These are phyloP conservation scores for Vavraia culicis DNA, from an alignment of 371 early-diverging fungal genomes.

Conservation along the genomic window DNA sequence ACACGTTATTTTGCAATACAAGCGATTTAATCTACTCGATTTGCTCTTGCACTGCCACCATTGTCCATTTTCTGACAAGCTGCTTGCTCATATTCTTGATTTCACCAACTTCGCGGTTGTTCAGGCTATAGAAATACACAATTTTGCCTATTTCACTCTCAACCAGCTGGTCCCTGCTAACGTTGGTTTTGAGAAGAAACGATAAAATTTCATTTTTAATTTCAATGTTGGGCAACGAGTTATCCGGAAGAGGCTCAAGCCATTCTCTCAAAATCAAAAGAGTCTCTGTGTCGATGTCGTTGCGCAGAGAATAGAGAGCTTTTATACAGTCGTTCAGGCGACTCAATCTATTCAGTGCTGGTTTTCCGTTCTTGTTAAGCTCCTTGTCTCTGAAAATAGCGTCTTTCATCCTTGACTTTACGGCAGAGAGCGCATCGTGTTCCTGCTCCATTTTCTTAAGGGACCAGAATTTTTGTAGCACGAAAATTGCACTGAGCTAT, in stretches of 20 bases:
- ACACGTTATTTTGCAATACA: no score
- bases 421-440: no score
- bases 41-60: slow-evolving; percentile 13
- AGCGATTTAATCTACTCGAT: no score
- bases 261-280: slow-evolving; percentile 63
- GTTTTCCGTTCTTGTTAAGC: slow-evolving; percentile 18
- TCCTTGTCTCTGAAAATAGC: neutral
- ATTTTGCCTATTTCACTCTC: slow-evolving; percentile 70
- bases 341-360: slow-evolving; percentile 50
- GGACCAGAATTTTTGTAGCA: no score
- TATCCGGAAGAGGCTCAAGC: slow-evolving; percentile 82
- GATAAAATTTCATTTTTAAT: slow-evolving; percentile 62
- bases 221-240: slow-evolving; percentile 67
- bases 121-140: slow-evolving; percentile 70
- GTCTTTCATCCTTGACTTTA: no score
- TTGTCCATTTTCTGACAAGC: slow-evolving; percentile 48
- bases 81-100: slow-evolving; percentile 57
- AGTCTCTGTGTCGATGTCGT: slow-evolving; percentile 56
- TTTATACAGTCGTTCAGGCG: slow-evolving; percentile 50
- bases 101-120: slow-evolving; percentile 53
- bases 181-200: slow-evolving; percentile 53
- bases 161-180: slow-evolving; percentile 59
- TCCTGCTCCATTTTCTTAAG: no score
- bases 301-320: slow-evolving; percentile 50
- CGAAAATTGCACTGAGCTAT: no score